Evolutionary conservation across 345 rosid species (phyloP), one percentile per base, ranked within the genome.

Genomic region (Erodium maritimum): DNA sequence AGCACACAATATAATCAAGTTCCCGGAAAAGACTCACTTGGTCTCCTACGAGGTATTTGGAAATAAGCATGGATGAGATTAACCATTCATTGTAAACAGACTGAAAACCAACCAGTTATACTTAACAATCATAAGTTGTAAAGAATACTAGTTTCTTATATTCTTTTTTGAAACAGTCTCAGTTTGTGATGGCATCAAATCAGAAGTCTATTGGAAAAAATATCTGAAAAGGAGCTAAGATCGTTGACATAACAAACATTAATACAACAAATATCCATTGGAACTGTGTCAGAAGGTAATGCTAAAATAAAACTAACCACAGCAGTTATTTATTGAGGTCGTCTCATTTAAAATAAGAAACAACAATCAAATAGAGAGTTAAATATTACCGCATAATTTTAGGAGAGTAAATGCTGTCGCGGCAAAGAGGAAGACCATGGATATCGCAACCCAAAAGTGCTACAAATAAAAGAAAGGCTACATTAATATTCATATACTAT

Each of bases 391-490:
- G 45, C 85, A 84, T 69, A 91, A 69, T 71, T 91, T 91, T 57
- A 91, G 84, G 60, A 88, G 90, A 54, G 96, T 91, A 73, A 91
- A 88, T 57, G 81, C 67, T 48, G 96, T 80, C 10, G 95, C 97
- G 29, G 91, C 96, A 65, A 88, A 78, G 78, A 88, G 74, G 88
- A 91, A 88, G 69, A 91, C 86, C 95, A 81, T 84, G 29, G 96
- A 84, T 79, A 88, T 91, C 23, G 90, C 87, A 63, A 91, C 85
- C 96, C 95, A 88, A 23, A 91, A 91, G 67, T 91, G 96, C 97
- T 91, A 70, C 68, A 80, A 78, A 66, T 37, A 50, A 68, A 73
- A 65, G 17, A 70, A 56, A 19, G 22, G 56, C 61, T 54, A 64
- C 61, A 29, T 75, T 65, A 58, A 61, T 60, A 62, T 29, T 29